phyloP scores from a whole-genome alignment of 805 yeast genomes.

The Brettanomyces nanus region DNA sequence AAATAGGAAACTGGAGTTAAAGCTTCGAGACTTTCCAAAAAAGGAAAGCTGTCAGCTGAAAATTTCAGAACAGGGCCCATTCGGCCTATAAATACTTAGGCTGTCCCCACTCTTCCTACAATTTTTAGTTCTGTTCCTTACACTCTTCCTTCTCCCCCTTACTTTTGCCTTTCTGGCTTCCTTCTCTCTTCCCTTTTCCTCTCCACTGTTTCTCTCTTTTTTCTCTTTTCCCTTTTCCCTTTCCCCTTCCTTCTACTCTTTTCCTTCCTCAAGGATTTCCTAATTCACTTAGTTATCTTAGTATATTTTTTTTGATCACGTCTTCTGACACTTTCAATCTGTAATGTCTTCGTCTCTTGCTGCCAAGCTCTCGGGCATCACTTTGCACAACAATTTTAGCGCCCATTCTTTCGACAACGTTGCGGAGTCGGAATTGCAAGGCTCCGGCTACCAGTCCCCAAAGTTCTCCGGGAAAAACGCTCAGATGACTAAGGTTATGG shows the following conservation, averaged over 20 bases:
- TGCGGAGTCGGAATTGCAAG: slow-evolving; percentile 22
- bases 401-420: slow-evolving; percentile 27
- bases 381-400: slow-evolving; percentile 29
- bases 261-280: background rate
- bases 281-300: background rate
- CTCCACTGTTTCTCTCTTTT: background rate
- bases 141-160: background rate
- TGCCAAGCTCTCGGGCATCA: slow-evolving; percentile 8
- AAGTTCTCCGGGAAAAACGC: slow-evolving; percentile 74
- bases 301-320: background rate
- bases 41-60: no score
- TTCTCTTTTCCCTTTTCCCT: background rate
- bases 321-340: no score
- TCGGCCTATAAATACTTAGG: background rate
- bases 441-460: slow-evolving; percentile 59
- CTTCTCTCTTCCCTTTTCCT: background rate
- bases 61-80: no score
- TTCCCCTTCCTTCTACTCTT: background rate
- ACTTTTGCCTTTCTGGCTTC: background rate
- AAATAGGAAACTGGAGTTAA: no score
- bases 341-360: no score
- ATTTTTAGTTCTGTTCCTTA: background rate
- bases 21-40: no score
- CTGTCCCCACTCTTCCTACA: no score
- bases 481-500: slow-evolving; percentile 77